Evolutionary conservation across 1,284 basidiomycete genomes (phyloP).

Genomic region (Moesziomyces sp.): DNA sequence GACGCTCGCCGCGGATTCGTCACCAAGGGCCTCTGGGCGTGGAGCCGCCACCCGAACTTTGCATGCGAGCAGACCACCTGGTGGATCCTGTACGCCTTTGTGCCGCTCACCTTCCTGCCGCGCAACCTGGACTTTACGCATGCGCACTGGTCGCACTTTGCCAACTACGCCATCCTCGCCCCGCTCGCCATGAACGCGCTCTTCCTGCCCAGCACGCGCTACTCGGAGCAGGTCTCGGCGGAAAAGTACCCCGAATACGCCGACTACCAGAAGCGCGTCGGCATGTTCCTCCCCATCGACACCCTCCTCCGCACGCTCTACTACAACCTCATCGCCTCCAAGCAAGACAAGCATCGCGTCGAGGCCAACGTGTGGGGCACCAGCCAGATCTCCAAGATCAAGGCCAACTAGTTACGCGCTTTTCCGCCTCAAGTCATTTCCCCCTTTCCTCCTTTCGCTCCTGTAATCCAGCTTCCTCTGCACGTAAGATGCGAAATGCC

Average conservation of each 20-base stretch:
- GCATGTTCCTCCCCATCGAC: conserved; percentile 78
- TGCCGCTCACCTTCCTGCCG: conserved; percentile 70
- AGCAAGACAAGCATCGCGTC: conserved; percentile 32
- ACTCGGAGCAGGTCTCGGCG: conserved; percentile 82
- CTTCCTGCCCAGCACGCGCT: conserved; percentile 72
- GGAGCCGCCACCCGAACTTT: conserved; percentile 90
- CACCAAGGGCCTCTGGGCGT: conserved; percentile 84
- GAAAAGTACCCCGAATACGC: conserved; percentile 82
- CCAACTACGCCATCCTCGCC: conserved; percentile 53
- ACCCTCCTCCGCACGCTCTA: conserved; percentile 70
- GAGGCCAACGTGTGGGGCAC: conserved; percentile 59
- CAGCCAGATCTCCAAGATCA: conserved; percentile 29
- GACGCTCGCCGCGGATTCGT: conserved; percentile 85
- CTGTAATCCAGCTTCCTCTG: neutral
- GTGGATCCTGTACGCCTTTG: conserved; percentile 73
- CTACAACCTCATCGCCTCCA: conserved; percentile 48
- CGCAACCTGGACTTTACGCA: conserved; percentile 69
- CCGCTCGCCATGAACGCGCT: conserved; percentile 60
- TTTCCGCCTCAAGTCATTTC: neutral
- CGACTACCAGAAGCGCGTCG: conserved; percentile 81
- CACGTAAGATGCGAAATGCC: too few species aligned
- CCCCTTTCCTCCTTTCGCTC: neutral
- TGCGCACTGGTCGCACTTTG: conserved; percentile 61
- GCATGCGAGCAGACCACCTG: conserved; percentile 86
- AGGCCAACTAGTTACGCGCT: conserved; percentile 21